Conservation (phyloP, 1,284 basidiomycete species). For the Tylopilus orsonianus region DNA sequence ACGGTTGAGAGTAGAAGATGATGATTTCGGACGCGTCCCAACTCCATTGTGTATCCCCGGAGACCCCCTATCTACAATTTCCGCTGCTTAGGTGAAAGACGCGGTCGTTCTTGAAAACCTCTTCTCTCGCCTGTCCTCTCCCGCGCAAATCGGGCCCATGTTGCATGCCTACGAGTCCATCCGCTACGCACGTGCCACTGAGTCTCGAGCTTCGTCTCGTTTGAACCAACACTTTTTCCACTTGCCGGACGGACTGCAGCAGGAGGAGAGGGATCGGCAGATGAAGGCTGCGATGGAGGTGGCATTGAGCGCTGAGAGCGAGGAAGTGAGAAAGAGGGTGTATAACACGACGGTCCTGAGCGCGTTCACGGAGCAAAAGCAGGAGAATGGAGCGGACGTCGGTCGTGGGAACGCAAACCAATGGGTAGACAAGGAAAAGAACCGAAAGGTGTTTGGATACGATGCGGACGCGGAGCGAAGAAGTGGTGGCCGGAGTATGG, state of each 20-base stretch:
- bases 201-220: conserved; percentile 47
- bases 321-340: conserved; percentile 15
- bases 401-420: conserved; percentile 44
- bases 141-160: conserved; percentile 43
- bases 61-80: background rate
- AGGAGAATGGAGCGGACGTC: background rate
- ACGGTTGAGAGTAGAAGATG: conserved; percentile 14
- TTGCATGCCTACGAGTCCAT: conserved; percentile 54
- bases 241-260: conserved; percentile 52
- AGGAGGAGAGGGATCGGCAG: conserved; percentile 46
- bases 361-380: background rate
- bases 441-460: conserved; percentile 44
- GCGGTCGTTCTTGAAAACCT: conserved; percentile 61
- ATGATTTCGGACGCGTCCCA: conserved; percentile 29
- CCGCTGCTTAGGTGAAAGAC: conserved; percentile 51
- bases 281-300: conserved; percentile 51
- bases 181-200: conserved; percentile 47
- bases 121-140: conserved; percentile 46
- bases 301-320: conserved; percentile 31
- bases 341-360: conserved; percentile 4
- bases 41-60: conserved; percentile 30
- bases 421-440: conserved; percentile 53
- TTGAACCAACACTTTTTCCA: conserved; percentile 56
- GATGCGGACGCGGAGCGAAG: conserved; percentile 52
- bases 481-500: conserved; percentile 44